Evolutionary conservation across 345 rosid genomes (phyloP).

Genomic region (Citrus medica): DNA sequence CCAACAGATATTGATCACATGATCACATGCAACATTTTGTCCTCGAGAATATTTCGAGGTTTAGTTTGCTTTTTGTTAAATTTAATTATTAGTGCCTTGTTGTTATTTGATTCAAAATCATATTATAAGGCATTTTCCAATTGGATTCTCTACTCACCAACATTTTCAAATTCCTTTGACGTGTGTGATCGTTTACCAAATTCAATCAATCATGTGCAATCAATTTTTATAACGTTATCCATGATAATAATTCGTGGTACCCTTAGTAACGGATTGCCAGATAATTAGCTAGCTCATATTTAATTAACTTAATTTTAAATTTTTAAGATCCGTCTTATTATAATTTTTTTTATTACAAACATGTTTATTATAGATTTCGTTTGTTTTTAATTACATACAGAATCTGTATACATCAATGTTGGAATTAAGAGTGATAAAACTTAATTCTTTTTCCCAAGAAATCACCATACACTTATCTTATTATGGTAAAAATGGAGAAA

Average conservation of each 20-base stretch:
- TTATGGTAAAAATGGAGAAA: too few relatives aligned
- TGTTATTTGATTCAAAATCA: neutral
- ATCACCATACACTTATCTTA: too few relatives aligned
- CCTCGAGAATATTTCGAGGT: neutral
- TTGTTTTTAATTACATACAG: too few relatives aligned
- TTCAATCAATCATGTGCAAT: neutral
- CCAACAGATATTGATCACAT: constrained; percentile 36
- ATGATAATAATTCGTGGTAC: neutral
- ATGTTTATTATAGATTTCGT: neutral
- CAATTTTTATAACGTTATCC: neutral
- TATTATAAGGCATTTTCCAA: neutral
- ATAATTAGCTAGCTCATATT: too few relatives aligned
- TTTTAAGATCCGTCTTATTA: too few relatives aligned
- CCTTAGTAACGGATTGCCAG: neutral
- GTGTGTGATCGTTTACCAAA: neutral
- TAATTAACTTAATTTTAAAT: too few relatives aligned
- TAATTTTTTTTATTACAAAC: neutral
- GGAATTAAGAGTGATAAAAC: too few relatives aligned
- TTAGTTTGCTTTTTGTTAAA: neutral
- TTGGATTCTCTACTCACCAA: neutral
- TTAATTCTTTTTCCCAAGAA: too few relatives aligned
- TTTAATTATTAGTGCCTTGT: neutral
- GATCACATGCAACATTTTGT: constrained; percentile 41
- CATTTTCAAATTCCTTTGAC: neutral
- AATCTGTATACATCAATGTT: too few relatives aligned